Evolutionary conservation across 306 rosid genomes (phyloP).

Genomic region (Trifolium fragiferum): DNA sequence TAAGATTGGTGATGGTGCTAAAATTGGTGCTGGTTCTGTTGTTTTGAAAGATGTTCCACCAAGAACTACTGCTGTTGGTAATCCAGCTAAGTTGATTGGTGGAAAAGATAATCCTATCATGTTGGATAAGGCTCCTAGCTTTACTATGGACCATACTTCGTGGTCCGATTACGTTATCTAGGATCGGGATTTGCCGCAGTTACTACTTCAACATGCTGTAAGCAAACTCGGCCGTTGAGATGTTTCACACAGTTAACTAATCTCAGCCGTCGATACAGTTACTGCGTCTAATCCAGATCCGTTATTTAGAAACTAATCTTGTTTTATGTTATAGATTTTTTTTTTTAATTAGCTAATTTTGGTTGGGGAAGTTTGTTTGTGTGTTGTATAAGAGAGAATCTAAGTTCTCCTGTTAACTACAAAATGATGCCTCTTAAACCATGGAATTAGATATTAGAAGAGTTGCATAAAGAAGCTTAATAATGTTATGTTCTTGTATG

Average conservation of each 20-base stretch:
- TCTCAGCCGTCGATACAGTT: background rate
- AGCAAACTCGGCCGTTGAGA: too few relatives aligned
- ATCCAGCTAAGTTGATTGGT: slow-evolving; percentile 85
- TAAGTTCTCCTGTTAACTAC: slow-evolving; percentile 62
- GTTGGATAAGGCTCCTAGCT: slow-evolving; percentile 79
- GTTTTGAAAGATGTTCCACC: slow-evolving; percentile 90
- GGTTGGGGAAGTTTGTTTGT: slow-evolving; percentile 37
- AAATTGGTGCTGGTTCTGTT: slow-evolving; percentile 92
- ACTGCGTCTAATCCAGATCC: background rate
- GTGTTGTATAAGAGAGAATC: slow-evolving; percentile 57
- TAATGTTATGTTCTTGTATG: slow-evolving; percentile 42
- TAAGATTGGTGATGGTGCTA: slow-evolving; percentile 83
- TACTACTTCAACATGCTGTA: too few relatives aligned
- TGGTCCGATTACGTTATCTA: slow-evolving; percentile 90
- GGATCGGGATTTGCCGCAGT: background rate
- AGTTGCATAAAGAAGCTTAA: slow-evolving; percentile 35
- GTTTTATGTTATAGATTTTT: background rate
- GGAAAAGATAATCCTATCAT: slow-evolving; percentile 79
- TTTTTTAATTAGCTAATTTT: background rate
- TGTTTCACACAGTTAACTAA: background rate
- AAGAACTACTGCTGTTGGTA: slow-evolving; percentile 87
- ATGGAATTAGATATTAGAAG: slow-evolving; percentile 11
- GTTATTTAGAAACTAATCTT: slow-evolving; percentile 47
- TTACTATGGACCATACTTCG: slow-evolving; percentile 91
- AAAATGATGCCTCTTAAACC: slow-evolving; percentile 1